Conservation (phyloP, 805 yeast genomes). For the Yamadazyma akitaensis region DNA sequence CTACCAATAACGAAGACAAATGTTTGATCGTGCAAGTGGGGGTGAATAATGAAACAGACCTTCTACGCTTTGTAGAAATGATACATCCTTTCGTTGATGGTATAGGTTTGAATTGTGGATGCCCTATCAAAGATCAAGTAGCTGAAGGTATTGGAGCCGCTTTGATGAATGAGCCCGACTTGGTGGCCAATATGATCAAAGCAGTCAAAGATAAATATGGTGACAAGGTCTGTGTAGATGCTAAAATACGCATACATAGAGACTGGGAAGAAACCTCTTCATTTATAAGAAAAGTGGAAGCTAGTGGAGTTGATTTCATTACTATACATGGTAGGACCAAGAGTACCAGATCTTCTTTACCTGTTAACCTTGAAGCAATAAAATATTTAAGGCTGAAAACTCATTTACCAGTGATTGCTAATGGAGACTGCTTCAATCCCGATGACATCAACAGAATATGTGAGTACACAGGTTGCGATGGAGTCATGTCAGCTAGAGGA, state of each 20-base stretch:
- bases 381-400: constrained; percentile 54
- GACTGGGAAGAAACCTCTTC: constrained; percentile 69
- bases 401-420: constrained; percentile 84
- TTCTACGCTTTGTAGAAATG: constrained; percentile 81
- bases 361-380: constrained; percentile 83
- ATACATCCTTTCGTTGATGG: constrained; percentile 91
- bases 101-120: constrained; percentile 93
- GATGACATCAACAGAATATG: constrained; percentile 65
- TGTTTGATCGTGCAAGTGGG: constrained; percentile 89
- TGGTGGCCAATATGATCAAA: constrained; percentile 77
- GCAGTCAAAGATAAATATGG: constrained; percentile 80
- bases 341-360: constrained; percentile 77
- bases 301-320: constrained; percentile 88
- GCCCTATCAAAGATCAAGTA: constrained; percentile 93
- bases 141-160: constrained; percentile 98
- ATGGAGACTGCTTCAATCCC: constrained; percentile 85
- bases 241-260: constrained; percentile 84
- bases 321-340: constrained; percentile 93
- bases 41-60: constrained; percentile 76
- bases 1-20: constrained; percentile 68
- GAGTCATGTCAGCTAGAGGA: constrained; percentile 96
- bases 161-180: constrained; percentile 76
- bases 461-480: constrained; percentile 72
- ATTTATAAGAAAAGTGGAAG: constrained; percentile 72
- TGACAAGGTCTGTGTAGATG: constrained; percentile 71